Conservation (phyloP, 2,329 filamentous ascomycete species). For the Talaromyces sp. region DNA sequence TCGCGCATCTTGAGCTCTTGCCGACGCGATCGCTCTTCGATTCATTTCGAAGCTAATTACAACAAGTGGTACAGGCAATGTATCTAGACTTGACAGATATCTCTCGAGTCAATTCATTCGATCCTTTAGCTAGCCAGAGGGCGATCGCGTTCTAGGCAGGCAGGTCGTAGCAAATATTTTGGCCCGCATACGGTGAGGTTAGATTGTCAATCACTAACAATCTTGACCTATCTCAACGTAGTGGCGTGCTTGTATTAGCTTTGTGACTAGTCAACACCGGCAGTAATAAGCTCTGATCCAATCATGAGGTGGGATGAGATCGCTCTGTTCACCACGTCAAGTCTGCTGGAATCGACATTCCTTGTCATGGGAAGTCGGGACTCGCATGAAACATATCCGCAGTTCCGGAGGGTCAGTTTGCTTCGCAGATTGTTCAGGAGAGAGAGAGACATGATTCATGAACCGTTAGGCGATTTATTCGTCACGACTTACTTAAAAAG, state of each 20-base stretch:
- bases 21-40: not conserved
- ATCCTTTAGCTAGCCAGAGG: not conserved
- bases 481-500: not conserved
- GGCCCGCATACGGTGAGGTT: not conserved
- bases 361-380: not conserved
- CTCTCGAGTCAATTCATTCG: not conserved
- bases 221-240: not conserved
- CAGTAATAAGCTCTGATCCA: not conserved
- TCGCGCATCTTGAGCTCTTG: not conserved
- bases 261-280: not conserved
- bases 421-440: not conserved
- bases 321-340: not conserved
- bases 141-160: not conserved
- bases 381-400: not conserved
- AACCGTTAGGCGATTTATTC: not conserved
- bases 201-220: not conserved
- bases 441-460: not conserved
- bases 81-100: not conserved
- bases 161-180: not conserved
- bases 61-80: too few species aligned
- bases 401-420: not conserved
- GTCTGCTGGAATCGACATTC: not conserved
- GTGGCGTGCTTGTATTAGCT: not conserved
- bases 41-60: not conserved
- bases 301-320: not conserved